Evolutionary conservation across 1,284 basidiomycete species (phyloP), one percentile per base, ranked within the genome.

Genomic region (Ceratobasidium papillatum): DNA sequence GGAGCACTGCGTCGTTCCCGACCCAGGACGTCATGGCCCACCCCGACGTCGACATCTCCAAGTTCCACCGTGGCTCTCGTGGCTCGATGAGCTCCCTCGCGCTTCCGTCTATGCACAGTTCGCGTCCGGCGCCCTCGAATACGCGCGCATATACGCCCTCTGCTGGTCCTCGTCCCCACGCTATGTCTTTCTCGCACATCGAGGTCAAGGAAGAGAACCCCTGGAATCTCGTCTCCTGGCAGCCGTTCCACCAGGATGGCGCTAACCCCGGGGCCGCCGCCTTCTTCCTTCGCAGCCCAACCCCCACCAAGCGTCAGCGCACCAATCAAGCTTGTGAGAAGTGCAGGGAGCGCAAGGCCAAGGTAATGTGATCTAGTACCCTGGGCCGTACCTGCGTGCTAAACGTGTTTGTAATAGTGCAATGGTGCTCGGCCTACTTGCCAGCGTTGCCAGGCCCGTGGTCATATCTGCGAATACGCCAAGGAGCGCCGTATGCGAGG

Each of bases 321-420:
- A 88, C 86, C 8, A 81, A 84, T 1, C 86, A 87, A 74, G 88
- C 88, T 12, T 89, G 88, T 78, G 85, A 87, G 74, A 87, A 87
- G 78, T 89, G 88, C 78, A 81, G 88, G 22, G 85, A 86, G 73
- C 82, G 87, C 32, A 89, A 89, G 81, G 87, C 87, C 12, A 88
- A 88, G 83, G 88, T 87, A 76, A 51, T 81, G 75, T 17, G 25
- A 17, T 71, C 22, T 54, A 7, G 22, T 22, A 34, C 62, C 2
- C 45, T 58, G n/a, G 34, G 54, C 43, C 27, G 22, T 65, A 14
- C 36, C 17, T 34, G 56, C 77, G 81, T 71, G 58, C 59, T 61
- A 38, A 56, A 27, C 22, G 14, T 32, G 58, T 61, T 62, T 38
- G 27, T 49, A 49, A 56, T 78, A 88, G 87, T 88, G 87, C 78